Percentiles rank a stretch among this genome's conserved stretches.
These are phyloP conservation scores for Aspergillus biplanus DNA, from an alignment of 495 filamentous ascomycete genomes.

Conservation along the genomic window DNA sequence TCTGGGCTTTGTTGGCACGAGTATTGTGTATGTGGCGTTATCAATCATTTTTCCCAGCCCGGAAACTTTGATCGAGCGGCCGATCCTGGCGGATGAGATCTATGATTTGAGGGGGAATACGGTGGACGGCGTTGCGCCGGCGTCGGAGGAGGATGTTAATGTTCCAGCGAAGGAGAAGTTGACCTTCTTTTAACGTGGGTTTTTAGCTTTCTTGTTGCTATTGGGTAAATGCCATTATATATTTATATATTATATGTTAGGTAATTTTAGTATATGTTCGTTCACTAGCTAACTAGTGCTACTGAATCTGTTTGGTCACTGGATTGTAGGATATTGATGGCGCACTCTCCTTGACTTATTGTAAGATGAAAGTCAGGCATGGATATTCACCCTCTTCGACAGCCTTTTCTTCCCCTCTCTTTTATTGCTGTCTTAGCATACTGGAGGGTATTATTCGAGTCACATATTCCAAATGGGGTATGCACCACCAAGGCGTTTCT, in stretches of 20 bases:
- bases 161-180: conserved; percentile 20
- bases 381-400: too few species aligned
- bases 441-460: too few species aligned
- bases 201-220: neutral
- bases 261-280: too few species aligned
- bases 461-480: too few species aligned
- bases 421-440: too few species aligned
- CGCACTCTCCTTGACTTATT: too few species aligned
- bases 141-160: conserved; percentile 18
- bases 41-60: conserved; percentile 39
- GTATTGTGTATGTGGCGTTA: conserved; percentile 49
- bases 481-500: too few species aligned
- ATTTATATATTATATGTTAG: neutral
- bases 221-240: neutral
- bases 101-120: conserved; percentile 41
- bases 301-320: too few species aligned
- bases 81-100: conserved; percentile 54
- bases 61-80: conserved; percentile 44
- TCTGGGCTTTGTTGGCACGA: conserved; percentile 53
- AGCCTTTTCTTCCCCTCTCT: too few species aligned
- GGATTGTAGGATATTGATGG: too few species aligned
- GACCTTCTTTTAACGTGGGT: conserved; percentile 4
- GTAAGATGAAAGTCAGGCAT: too few species aligned
- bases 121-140: conserved; percentile 34
- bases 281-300: too few species aligned